Evolutionary conservation across 1,139 yeast species (phyloP), one percentile per base, ranked within the genome.

Genomic region (Yamadazyma atlantica): DNA sequence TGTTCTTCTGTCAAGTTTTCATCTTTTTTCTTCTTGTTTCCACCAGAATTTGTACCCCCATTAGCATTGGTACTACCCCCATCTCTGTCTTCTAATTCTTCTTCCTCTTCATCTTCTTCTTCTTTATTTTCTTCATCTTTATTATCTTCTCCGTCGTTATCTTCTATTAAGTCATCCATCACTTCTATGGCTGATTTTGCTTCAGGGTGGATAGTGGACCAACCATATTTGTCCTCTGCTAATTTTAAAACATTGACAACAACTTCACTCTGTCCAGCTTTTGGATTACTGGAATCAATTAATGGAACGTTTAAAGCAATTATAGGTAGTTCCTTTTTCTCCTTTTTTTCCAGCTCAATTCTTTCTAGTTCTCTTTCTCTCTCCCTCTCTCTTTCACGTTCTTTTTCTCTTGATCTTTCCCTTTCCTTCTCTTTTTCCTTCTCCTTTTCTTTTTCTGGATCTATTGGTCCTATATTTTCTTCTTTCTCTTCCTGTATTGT

Each of bases 171-270:
- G 41, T 78, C 86, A 46, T 78, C 85, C 58, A 78, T 72, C 32
- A 82, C 57, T 39, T 80, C 87, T 41, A 78, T 68, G 7, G 81
- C 78, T 29, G 80, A 68, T 41, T 73, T 73, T 2, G 84, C 82
- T 49, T 77, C 79, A 9, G 87, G 95, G 53, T 82, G 94, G 39
- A 85, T 66, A 3, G 73, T 75, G 16, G 80, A 78, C 77, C 83
- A 84, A 2, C 96, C 96, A 58, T 87, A 89, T 58, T 85, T 85
- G 38, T 85, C 90, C 54, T 89, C 96, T 3, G 95, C 85, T 40
- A 88, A 62, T 49, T 82, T 80, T 53, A 84, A 64, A 27, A 90
- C 88, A 53, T 90, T 92, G 46, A 89, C 75, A 1, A 85, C 80
- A 2, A 85, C 88, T 53, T 82, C 86, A 1, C 85, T 75, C 43